Conservation (phyloP, 2,329 filamentous ascomycete species). For the Lasiodiplodia hormozganensis region DNA sequence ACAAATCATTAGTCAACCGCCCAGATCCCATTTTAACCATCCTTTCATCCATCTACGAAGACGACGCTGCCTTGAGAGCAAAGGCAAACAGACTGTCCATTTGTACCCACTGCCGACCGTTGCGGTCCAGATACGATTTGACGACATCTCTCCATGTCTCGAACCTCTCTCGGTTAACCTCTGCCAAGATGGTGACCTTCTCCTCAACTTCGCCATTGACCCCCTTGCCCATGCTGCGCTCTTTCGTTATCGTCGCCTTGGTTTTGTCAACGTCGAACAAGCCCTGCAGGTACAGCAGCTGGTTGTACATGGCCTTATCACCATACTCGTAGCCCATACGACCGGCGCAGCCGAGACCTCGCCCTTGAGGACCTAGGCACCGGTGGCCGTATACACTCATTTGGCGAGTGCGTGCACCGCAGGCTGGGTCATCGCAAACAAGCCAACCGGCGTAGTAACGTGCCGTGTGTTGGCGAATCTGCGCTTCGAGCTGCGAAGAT, state of each 20-base stretch:
- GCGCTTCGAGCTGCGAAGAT: constrained; percentile 84
- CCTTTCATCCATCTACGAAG: neutral
- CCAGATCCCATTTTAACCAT: neutral
- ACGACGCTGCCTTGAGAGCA: constrained; percentile 46
- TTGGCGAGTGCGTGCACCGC: constrained; percentile 84
- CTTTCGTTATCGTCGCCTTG: constrained; percentile 39
- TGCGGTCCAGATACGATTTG: constrained; percentile 85
- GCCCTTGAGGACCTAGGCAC: constrained; percentile 85
- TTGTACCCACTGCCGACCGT: constrained; percentile 88
- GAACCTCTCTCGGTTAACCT: constrained; percentile 84
- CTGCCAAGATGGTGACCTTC: constrained; percentile 70
- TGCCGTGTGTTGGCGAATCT: constrained; percentile 78
- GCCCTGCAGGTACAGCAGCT: constrained; percentile 83
- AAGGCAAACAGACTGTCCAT: constrained; percentile 87
- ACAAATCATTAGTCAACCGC: neutral
- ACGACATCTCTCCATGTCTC: constrained; percentile 77
- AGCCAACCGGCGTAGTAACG: constrained; percentile 94
- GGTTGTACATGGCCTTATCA: constrained; percentile 93
- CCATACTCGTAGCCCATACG: constrained; percentile 87
- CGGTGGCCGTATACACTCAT: constrained; percentile 92
- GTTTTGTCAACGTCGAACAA: constrained; percentile 89
- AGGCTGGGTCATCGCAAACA: constrained; percentile 86
- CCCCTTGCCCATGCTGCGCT: constrained; percentile 40
- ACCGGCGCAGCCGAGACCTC: constrained; percentile 83
- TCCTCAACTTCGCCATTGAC: constrained; percentile 64